Evolutionary conservation across 148 eudicot species (phyloP).

Genomic region (Linanthus parryae): DNA sequence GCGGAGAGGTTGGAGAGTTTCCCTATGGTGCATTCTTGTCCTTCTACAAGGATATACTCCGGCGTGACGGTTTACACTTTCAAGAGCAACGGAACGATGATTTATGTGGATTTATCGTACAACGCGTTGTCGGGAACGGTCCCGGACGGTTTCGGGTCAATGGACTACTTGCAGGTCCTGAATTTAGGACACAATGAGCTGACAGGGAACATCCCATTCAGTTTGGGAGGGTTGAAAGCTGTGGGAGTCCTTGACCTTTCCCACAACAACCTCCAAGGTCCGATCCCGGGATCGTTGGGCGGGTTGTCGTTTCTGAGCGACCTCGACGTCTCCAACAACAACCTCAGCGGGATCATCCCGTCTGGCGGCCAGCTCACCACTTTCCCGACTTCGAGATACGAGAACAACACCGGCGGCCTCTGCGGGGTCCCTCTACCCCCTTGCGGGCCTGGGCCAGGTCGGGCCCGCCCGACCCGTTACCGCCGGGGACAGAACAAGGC

Average conservation of each 20-base stretch:
- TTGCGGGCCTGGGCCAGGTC: conserved; percentile 25
- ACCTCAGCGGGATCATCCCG: conserved; percentile 39
- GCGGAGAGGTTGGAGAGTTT: conserved; percentile 26
- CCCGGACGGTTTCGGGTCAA: conserved; percentile 36
- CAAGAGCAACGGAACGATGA: conserved; percentile 40
- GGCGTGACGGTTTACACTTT: conserved; percentile 43
- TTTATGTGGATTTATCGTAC: conserved; percentile 50
- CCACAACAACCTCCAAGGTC: conserved; percentile 35
- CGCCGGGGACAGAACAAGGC: conserved; percentile 10
- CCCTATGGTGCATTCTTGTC: conserved; percentile 41
- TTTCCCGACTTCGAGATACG: conserved; percentile 45
- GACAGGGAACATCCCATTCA: conserved; percentile 33
- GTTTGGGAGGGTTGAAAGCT: conserved; percentile 36
- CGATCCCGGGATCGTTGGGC: conserved; percentile 45
- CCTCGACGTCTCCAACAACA: conserved; percentile 50
- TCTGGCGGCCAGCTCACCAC: conserved; percentile 49
- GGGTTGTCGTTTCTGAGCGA: conserved; percentile 41
- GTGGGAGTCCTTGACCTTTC: conserved; percentile 46
- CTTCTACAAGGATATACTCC: conserved; percentile 38
- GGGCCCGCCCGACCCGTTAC: neutral
- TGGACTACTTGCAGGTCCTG: conserved; percentile 35
- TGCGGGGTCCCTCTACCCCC: conserved; percentile 48
- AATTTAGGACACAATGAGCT: conserved; percentile 48
- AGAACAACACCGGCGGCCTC: conserved; percentile 41
- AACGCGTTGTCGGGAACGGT: conserved; percentile 34